Conservation (phyloP, 768 basidiomycete species). For the Ramaria rubella region DNA sequence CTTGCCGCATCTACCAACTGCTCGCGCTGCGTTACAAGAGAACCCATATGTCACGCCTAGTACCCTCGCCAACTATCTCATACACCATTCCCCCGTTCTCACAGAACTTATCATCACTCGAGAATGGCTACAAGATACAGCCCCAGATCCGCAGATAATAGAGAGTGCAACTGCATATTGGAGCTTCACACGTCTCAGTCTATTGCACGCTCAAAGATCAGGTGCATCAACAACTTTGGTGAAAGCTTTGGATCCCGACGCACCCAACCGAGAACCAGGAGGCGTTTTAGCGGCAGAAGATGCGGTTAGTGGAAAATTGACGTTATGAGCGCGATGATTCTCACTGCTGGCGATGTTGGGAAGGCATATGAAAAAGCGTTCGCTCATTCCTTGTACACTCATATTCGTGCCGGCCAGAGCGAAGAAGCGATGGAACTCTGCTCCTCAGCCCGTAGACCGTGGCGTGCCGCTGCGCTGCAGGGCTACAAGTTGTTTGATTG, state of each 20-base stretch:
- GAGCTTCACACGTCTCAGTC: slow-evolving; percentile 71
- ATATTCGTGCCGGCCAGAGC: slow-evolving; percentile 77
- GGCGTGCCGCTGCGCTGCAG: slow-evolving; percentile 85
- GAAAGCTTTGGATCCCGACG: slow-evolving; percentile 77
- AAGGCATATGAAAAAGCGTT: slow-evolving; percentile 80
- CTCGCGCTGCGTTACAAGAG: slow-evolving; percentile 49
- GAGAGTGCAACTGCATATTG: slow-evolving; percentile 80
- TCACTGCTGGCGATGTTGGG: background rate
- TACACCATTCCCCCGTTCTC: slow-evolving; percentile 60
- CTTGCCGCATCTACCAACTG: slow-evolving; percentile 37
- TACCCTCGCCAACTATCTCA: slow-evolving; percentile 66
- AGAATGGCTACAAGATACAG: slow-evolving; percentile 84
- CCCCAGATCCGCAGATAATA: slow-evolving; percentile 50
- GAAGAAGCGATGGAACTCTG: slow-evolving; percentile 82
- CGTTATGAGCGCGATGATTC: background rate
- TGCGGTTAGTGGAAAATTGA: slow-evolving; percentile 52
- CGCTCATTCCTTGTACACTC: slow-evolving; percentile 69
- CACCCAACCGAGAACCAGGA: slow-evolving; percentile 51
- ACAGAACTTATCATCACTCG: slow-evolving; percentile 73
- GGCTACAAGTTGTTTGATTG: slow-evolving; percentile 77
- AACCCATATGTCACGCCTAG: slow-evolving; percentile 82
- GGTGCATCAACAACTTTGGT: slow-evolving; percentile 48
- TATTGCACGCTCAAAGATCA: slow-evolving; percentile 57
- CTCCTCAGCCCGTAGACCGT: slow-evolving; percentile 77
- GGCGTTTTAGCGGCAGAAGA: slow-evolving; percentile 67